Evolutionary conservation across 805 yeast species (phyloP), one percentile per base, ranked within the genome.

Genomic region (Starmerella sirachaensis): DNA sequence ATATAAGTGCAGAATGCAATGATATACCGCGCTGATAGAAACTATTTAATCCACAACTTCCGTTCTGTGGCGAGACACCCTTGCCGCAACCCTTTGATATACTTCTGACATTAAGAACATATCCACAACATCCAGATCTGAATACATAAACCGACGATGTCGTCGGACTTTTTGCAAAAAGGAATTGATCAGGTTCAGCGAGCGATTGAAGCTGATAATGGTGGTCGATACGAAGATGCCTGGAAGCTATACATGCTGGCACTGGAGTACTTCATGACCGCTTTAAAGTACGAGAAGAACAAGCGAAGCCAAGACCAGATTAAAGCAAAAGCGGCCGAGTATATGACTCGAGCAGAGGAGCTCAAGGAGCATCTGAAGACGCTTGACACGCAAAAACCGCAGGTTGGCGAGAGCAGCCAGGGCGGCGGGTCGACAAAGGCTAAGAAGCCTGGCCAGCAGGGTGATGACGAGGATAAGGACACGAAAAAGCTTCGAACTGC

Each of bases 111-210:
- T n/a, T n/a, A n/a, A n/a, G n/a, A n/a, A n/a, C n/a, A n/a, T n/a
- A n/a, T n/a, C n/a, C n/a, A n/a, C n/a, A n/a, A n/a, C n/a, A n/a
- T n/a, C n/a, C n/a, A 27, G n/a, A 29, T 16, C 31, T 29, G 6
- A 29, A 18, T 16, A 6, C 10, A 18, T 8, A 16, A 13, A 29
- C 14, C 29, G n/a, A 4, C 24, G 13, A 51, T 51, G 54, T 49
- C 53, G 29, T 37, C 48, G 19, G 94, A 88, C 55, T 88, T 88
- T 57, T 69, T 91, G 29, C 76, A 80, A 42, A 91, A 91, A 57
- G 98, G 96, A n/a, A 85, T 91, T 18, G 95, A 85, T 46, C 68
- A 85, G 25, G 93, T 91, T 14, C 93, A 85, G 56, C 79, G 78
- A 59, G 98, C 98, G 18, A 85, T 91, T 38, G 95, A 85, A 56